Base-by-base conservation (phyloP, 768 basidiomycete species). In the Xanthoconium purpureum region DNA sequence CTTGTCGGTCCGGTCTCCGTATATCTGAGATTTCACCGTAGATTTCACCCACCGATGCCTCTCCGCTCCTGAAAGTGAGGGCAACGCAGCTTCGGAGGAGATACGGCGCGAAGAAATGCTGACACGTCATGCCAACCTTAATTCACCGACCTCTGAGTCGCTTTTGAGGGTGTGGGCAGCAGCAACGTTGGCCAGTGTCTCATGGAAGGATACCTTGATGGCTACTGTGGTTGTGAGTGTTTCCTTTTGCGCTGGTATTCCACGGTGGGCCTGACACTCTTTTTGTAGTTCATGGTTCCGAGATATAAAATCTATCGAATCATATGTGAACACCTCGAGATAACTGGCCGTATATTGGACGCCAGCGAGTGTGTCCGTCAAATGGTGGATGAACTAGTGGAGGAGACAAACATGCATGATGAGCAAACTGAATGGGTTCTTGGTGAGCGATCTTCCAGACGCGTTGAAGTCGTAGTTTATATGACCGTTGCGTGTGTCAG, bases 141-240 rank as follows among this genome's bases (percentile, higher is more conserved):
- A 35, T 35, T 8, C 33, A 8, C 33, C 33, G 2, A 35, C 33
- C 33, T 24, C 24, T 24, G 24, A 24, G 24, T 12, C 12, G 5
- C 47, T 61, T 5, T 45, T 58, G 42, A n/a, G 20, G 15, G 52
- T 29, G 20, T 60, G 56, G 59, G 29, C 45, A 12, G 51, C 17
- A 13, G 29, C 42, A 32, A 47, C n/a, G 10, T 30, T 60, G 33
- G 6, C 30, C 1, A 37, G 6, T 40, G 30, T 18, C 2, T 43
- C 30, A 3, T 51, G 50, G 50, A 43, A 11, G 9, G 18, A 18
- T 24, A 37, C 40, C 11, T 13, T 51, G 5, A 5, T 6, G 2
- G 8, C 50, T 2, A 5, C 50, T 35, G 13, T 6, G 3, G 2
- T 2, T 33, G 50, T 43, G 10, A 20, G 36, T 28, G 6, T 29